Base-by-base conservation (phyloP, 495 filamentous ascomycete genomes). In the Xylaria curta region DNA sequence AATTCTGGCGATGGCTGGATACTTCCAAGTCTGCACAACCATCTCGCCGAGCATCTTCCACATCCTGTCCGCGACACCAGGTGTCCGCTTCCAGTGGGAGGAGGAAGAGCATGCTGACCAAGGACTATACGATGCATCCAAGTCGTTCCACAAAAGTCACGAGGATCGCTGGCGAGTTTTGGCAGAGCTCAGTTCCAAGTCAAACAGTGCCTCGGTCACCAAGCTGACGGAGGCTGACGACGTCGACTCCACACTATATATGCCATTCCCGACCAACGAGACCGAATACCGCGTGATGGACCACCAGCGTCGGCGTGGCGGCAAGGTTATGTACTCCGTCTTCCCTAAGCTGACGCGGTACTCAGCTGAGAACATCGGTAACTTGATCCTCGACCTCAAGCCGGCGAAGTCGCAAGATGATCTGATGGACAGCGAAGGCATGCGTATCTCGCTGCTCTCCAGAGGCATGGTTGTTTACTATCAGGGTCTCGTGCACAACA, bases 21-120 rank as follows among this genome's bases (percentile, higher is more conserved):
- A 82, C 70, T 75, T 86, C 8, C 81, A 83, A 38, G 68, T 87
- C 60, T 80, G 76, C 70, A 83, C 81, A 68, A 79, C 82, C 49
- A 66, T 82, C 63, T 87, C 86, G 0, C 76, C 75, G 8, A 78
- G 81, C 58, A 83, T 87, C 72, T 86, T 87, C 75, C 81, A 80
- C 61, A 74, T 85, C 73, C 67, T 75, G 1, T 78, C 76, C 54
- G 78, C 83, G 0, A 72, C 76, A 2, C 82, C 82, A 8, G 84
- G 84, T 44, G 78, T 80, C 26, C 60, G 70, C 6, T 85, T 82
- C 77, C 81, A 84, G 21, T 58, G 60, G 9, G 66, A 75, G 0
- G 78, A 82, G 33, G 80, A 84, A 21, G 36, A 73, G 17, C 75
- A 81, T 54, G 68, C 82, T 24, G 82, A 86, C 38, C 59, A 70